Evolutionary conservation across 75 land plant genomes (phyloP).

Genomic region (Cryptomeria japonica): DNA sequence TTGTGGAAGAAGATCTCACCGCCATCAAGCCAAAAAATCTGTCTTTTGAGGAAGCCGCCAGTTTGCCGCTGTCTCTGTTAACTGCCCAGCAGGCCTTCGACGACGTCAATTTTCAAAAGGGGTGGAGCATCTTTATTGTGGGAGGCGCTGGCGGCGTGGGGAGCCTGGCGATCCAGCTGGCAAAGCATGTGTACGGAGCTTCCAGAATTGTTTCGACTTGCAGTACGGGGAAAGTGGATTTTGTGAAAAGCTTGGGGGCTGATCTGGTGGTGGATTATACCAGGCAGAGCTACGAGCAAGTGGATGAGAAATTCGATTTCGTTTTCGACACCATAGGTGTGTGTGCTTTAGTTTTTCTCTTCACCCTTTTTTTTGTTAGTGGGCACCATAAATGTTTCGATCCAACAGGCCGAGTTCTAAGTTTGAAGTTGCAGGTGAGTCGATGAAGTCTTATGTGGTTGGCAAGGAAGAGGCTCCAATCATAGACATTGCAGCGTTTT

Average conservation of each 20-base stretch:
- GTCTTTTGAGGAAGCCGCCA: slow-evolving; percentile 47
- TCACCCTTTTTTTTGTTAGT: too few relatives aligned
- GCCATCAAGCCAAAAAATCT: slow-evolving; percentile 36
- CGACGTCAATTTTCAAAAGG: slow-evolving; percentile 26
- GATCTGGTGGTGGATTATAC: slow-evolving; percentile 56
- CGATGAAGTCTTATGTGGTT: slow-evolving; percentile 36
- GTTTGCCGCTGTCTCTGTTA: slow-evolving; percentile 42
- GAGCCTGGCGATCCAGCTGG: slow-evolving; percentile 49
- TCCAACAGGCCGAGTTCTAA: too few relatives aligned
- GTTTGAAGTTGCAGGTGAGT: slow-evolving; percentile 42
- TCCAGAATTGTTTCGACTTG: slow-evolving; percentile 40
- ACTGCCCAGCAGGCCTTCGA: slow-evolving; percentile 38
- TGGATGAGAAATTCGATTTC: slow-evolving; percentile 48
- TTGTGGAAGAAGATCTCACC: slow-evolving; percentile 40
- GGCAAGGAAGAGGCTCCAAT: slow-evolving; percentile 44
- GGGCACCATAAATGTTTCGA: too few relatives aligned
- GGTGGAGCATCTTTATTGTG: slow-evolving; percentile 31
- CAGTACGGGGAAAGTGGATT: slow-evolving; percentile 47
- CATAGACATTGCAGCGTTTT: slow-evolving; percentile 31
- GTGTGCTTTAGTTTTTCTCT: too few relatives aligned
- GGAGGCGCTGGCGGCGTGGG: slow-evolving; percentile 63
- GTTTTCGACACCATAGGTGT: slow-evolving; percentile 57
- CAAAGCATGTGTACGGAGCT: slow-evolving; percentile 50
- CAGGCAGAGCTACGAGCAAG: slow-evolving; percentile 32
- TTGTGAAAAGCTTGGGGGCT: slow-evolving; percentile 50